phyloP scores from a whole-genome alignment of 495 filamentous ascomycete genomes.

The Xylaria intraflava region DNA sequence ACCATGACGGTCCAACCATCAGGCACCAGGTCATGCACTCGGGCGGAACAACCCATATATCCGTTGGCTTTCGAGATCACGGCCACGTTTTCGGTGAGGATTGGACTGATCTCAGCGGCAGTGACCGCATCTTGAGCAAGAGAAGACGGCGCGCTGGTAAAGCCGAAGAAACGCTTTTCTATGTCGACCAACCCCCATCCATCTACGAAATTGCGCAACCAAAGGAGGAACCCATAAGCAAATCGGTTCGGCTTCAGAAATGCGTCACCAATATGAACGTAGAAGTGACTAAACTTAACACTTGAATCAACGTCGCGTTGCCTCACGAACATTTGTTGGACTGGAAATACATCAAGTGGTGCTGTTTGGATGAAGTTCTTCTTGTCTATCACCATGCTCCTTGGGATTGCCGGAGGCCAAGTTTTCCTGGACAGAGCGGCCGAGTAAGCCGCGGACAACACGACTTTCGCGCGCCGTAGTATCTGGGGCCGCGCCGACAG shows the following conservation, averaged over 20 bases:
- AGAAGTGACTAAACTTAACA: not conserved
- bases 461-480: not conserved
- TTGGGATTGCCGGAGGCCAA: not conserved
- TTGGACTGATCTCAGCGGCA: not conserved
- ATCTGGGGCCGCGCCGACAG: not conserved
- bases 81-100: not conserved
- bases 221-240: constrained; percentile 7
- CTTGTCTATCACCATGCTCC: too few relatives aligned
- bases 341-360: not conserved
- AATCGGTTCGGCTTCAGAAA: constrained; percentile 7
- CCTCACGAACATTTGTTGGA: not conserved
- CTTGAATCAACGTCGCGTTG: not conserved
- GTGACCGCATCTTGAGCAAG: not conserved
- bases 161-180: not conserved
- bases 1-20: constrained; percentile 5
- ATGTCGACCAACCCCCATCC: not conserved
- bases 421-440: not conserved
- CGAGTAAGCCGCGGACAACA: not conserved
- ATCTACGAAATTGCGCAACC: not conserved
- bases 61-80: too few relatives aligned
- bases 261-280: constrained; percentile 3
- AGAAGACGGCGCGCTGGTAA: not conserved
- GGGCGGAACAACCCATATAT: not conserved
- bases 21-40: constrained; percentile 1
- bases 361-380: too few relatives aligned